Conservation (phyloP, 169 alveolate genomes). For the Babesia gibsoni region DNA sequence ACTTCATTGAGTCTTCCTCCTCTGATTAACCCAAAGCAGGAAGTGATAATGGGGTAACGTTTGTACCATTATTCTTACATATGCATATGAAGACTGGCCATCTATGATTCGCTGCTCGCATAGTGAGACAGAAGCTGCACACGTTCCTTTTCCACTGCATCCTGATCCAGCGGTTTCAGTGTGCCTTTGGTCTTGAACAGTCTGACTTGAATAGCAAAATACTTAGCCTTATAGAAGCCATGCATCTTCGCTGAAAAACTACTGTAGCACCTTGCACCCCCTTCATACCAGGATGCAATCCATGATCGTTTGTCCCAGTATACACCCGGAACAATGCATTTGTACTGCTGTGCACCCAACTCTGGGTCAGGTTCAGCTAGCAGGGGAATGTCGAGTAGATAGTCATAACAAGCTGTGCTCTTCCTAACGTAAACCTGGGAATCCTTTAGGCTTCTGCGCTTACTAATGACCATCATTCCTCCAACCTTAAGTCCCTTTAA, state of each 20-base stretch:
- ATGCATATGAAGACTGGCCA: too few relatives aligned
- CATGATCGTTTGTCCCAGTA: conserved; percentile 85
- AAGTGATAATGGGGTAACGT: too few relatives aligned
- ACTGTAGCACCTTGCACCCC: conserved; percentile 74
- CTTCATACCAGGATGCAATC: conserved; percentile 84
- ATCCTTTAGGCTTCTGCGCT: conserved; percentile 25
- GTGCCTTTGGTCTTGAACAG: conserved; percentile 65
- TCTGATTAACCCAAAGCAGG: too few relatives aligned
- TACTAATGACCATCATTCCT: conserved; percentile 28
- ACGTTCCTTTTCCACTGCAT: conserved; percentile 22
- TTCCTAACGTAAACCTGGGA: conserved; percentile 23
- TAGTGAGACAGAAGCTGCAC: conserved; percentile 10
- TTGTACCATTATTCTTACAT: too few relatives aligned
- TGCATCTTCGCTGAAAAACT: conserved; percentile 81
- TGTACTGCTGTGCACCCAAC: conserved; percentile 35
- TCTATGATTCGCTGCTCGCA: conserved; percentile 5
- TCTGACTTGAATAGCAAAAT: conserved; percentile 80
- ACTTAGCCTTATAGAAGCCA: conserved; percentile 79
- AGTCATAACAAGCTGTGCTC: conserved; percentile 73
- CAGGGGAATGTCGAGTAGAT: conserved; percentile 69
- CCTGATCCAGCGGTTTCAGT: conserved; percentile 30
- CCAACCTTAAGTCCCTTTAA: conserved; percentile 47
- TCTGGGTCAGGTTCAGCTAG: conserved; percentile 69
- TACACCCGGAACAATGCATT: conserved; percentile 70
- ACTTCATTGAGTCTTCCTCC: too few relatives aligned